Evolutionary conservation across 140 eudicot species (phyloP).

Genomic region (Erigeron philadelphicus): DNA sequence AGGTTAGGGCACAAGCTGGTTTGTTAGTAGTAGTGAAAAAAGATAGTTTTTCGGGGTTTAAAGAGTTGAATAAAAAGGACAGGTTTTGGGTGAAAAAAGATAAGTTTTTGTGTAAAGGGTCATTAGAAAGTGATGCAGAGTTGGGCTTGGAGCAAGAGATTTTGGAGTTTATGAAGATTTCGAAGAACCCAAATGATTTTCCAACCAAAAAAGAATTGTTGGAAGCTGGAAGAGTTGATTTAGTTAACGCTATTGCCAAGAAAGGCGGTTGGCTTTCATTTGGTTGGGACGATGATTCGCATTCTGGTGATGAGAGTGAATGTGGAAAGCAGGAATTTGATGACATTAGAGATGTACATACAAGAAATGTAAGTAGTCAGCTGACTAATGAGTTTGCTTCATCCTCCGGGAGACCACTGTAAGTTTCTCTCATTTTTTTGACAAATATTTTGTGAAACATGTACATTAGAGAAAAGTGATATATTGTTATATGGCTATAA

Average conservation of each 20-base stretch:
- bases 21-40: slow-evolving; percentile 20
- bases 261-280: slow-evolving; percentile 76
- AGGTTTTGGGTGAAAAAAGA: background rate
- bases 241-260: slow-evolving; percentile 53
- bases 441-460: background rate
- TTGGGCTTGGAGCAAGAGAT: slow-evolving; percentile 53
- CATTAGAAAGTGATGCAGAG: slow-evolving; percentile 42
- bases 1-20: background rate
- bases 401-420: slow-evolving; percentile 61
- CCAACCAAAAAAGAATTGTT: slow-evolving; percentile 58
- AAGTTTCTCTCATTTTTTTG: slow-evolving; percentile 29
- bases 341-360: slow-evolving; percentile 31
- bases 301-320: slow-evolving; percentile 29
- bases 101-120: slow-evolving; percentile 36
- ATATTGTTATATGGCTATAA: background rate
- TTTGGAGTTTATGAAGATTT: slow-evolving; percentile 64
- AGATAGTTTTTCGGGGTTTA: slow-evolving; percentile 18
- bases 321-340: slow-evolving; percentile 18
- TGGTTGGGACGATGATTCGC: slow-evolving; percentile 56
- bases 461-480: background rate
- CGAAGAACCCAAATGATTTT: slow-evolving; percentile 54
- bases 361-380: slow-evolving; percentile 30
- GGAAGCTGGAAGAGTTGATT: slow-evolving; percentile 65
- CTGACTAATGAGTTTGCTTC: slow-evolving; percentile 37
- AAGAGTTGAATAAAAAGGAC: slow-evolving; percentile 17